Conservation (phyloP, 768 basidiomycete genomes). For the Mycena haematopus region DNA sequence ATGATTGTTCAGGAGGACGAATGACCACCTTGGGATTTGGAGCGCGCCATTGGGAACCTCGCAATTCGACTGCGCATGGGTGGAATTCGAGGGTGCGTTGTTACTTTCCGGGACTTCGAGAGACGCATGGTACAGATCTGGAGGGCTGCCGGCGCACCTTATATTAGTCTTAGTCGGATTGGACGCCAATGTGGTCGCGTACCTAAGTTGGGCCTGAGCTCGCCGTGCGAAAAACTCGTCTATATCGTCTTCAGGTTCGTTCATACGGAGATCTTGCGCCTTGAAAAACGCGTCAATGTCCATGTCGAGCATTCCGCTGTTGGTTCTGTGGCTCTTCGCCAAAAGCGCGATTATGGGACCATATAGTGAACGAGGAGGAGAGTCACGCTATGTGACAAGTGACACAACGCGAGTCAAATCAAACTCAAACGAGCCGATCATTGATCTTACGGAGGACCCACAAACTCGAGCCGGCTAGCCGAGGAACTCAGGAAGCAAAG, state of each 20-base stretch:
- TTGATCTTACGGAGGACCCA: background rate
- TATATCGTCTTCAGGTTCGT: slow-evolving; percentile 57
- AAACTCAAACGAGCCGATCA: too few relatives aligned
- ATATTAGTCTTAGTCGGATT: background rate
- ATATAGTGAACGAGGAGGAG: background rate
- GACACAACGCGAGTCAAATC: background rate
- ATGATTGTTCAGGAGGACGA: background rate
- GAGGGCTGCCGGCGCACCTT: background rate
- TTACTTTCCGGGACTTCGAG: background rate
- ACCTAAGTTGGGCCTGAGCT: slow-evolving; percentile 32
- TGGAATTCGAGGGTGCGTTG: slow-evolving; percentile 1
- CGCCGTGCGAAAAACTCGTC: slow-evolving; percentile 52
- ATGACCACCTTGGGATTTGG: background rate
- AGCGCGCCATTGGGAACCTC: slow-evolving; percentile 7
- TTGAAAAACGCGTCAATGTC: slow-evolving; percentile 55
- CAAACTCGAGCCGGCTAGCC: slow-evolving; percentile 8
- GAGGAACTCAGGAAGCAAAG: slow-evolving; percentile 6
- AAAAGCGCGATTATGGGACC: background rate
- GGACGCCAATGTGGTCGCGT: background rate
- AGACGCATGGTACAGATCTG: background rate
- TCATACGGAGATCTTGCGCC: slow-evolving; percentile 63
- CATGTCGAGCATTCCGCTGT: slow-evolving; percentile 31
- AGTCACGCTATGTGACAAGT: slow-evolving; percentile 1
- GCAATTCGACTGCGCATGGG: background rate
- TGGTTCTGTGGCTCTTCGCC: background rate